Percentiles rank a stretch among this genome's conserved stretches.
These are phyloP conservation scores for Leptomonas pyrrhocoris DNA, from an alignment of 208 protist species.

Conservation along the genomic window DNA sequence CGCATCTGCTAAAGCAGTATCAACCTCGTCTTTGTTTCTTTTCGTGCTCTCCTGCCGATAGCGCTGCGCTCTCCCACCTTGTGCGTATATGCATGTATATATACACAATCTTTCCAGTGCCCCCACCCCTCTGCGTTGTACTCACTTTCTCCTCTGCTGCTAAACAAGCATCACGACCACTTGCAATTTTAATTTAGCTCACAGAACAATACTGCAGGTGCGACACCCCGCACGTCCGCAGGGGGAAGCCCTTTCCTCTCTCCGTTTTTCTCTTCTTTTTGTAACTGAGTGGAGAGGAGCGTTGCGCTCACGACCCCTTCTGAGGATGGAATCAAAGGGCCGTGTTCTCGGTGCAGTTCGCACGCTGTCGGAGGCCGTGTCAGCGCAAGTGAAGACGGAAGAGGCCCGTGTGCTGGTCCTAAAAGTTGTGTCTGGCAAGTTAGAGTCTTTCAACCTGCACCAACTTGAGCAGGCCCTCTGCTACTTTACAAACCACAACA, in stretches of 20 bases:
- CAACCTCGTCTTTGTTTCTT: background rate
- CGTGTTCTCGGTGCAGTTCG: constrained; percentile 79
- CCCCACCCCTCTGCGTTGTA: background rate
- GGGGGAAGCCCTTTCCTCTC: background rate
- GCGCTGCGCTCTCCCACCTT: too few species aligned
- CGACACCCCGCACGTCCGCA: background rate
- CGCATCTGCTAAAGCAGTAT: too few species aligned
- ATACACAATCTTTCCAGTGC: background rate
- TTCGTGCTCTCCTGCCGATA: background rate
- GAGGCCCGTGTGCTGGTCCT: constrained; percentile 41
- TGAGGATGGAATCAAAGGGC: constrained; percentile 26
- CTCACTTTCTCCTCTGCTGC: background rate
- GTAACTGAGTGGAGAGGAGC: too few species aligned
- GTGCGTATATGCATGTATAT: too few species aligned
- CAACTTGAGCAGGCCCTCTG: constrained; percentile 64
- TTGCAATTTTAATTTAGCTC: background rate
- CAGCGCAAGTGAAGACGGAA: constrained; percentile 34
- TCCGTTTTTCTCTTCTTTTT: background rate
- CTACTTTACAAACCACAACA: constrained; percentile 85
- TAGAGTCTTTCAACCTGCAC: constrained; percentile 46
- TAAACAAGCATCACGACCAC: background rate
- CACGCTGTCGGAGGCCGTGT: constrained; percentile 60
- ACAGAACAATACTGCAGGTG: constrained; percentile 1
- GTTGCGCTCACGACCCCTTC: too few species aligned
- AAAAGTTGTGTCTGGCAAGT: constrained; percentile 39